phyloP scores from a whole-genome alignment of 2,329 filamentous ascomycete species.

The Hypoxylon sp. region DNA sequence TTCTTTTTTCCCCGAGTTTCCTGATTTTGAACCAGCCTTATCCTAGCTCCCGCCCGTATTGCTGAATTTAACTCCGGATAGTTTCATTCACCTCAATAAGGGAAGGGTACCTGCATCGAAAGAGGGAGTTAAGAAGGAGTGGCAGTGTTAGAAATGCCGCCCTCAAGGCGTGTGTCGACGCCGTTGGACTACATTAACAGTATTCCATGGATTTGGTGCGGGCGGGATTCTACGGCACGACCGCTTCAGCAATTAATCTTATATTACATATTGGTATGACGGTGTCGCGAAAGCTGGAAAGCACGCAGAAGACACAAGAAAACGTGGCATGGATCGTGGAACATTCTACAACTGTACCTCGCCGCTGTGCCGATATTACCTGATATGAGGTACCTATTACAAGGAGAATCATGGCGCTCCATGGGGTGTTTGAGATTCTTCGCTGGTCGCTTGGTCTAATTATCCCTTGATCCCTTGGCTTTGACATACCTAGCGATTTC shows the following conservation, averaged over 20 bases:
- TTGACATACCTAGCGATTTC: constrained; percentile 35
- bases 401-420: constrained; percentile 41
- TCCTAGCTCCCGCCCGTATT: constrained; percentile 21
- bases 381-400: constrained; percentile 19
- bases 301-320: not conserved
- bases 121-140: constrained; percentile 7
- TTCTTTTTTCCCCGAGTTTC: constrained; percentile 27
- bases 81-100: constrained; percentile 28
- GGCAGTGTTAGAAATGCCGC: constrained; percentile 6
- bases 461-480: constrained; percentile 32
- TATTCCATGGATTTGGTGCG: not conserved
- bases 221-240: constrained; percentile 14
- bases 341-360: constrained; percentile 33
- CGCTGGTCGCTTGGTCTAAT: constrained; percentile 24
- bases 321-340: constrained; percentile 35
- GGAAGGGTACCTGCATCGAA: constrained; percentile 21
- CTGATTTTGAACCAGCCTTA: constrained; percentile 30
- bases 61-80: constrained; percentile 26
- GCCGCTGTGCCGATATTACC: constrained; percentile 20
- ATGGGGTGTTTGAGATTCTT: constrained; percentile 42
- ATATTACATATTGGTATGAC: constrained; percentile 16
- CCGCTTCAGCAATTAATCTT: constrained; percentile 24
- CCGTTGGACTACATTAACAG: constrained; percentile 1
- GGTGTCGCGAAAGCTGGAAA: constrained; percentile 14
- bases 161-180: constrained; percentile 11